phyloP scores from a whole-genome alignment of 495 filamentous ascomycete species.

The Penicillium daleae region DNA sequence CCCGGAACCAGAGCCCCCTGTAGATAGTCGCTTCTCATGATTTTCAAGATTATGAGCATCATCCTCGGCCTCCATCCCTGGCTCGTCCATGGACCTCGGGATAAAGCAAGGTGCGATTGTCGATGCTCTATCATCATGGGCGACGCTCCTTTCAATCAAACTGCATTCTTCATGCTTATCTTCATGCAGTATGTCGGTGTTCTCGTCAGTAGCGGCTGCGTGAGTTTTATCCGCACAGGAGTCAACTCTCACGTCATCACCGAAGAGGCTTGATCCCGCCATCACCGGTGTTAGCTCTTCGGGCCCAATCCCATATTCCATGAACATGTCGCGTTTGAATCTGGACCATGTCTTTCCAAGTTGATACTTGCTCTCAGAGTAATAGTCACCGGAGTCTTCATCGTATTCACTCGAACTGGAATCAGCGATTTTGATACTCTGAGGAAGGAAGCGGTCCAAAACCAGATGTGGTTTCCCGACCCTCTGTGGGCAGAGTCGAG shows the following conservation, averaged over 20 bases:
- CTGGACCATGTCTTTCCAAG: slow-evolving; percentile 19
- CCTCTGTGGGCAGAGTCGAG: slow-evolving; percentile 18
- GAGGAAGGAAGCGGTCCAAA: not conserved
- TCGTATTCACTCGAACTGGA: slow-evolving; percentile 19
- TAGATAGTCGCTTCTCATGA: not conserved
- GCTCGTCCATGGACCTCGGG: not conserved
- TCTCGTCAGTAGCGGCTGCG: not conserved
- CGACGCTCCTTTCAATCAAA: not conserved
- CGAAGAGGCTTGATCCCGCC: not conserved
- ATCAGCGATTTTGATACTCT: slow-evolving; percentile 2
- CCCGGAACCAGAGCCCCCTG: not conserved
- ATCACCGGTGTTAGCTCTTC: slow-evolving; percentile 8
- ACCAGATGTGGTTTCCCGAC: not conserved
- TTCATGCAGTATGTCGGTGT: not conserved
- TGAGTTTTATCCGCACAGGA: not conserved
- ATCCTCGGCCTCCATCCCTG: not conserved
- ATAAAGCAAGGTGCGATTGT: not conserved
- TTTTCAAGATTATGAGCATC: not conserved
- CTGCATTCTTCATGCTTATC: not conserved
- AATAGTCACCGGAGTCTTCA: slow-evolving; percentile 7
- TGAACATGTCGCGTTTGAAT: slow-evolving; percentile 31
- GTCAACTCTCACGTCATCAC: not conserved
- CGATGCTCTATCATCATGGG: not conserved
- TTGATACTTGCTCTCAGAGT: slow-evolving; percentile 5
- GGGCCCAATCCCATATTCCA: slow-evolving; percentile 28